Evolutionary conservation across 345 rosid genomes (phyloP), one percentile per base, ranked within the genome.

Genomic region (Rhodomyrtus tomentosa): DNA sequence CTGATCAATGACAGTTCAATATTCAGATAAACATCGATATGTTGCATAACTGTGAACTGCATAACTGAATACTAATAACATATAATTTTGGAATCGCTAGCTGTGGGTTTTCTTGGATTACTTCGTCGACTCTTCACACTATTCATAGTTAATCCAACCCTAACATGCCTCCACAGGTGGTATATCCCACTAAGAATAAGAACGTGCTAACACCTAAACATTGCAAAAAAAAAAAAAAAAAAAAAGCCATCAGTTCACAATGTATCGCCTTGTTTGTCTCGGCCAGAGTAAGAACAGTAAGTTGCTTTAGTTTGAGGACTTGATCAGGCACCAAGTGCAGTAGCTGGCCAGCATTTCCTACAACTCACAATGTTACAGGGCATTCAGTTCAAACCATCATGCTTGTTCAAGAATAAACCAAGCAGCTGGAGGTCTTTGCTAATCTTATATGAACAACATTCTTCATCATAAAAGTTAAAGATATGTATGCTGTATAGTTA

Each of bases 201-300:
- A 36, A 18, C 5, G 25, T 0, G 3, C 13, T 10, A 20, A 68
- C 79, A 36, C 59, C 53, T 32, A 36, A 53, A 52, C 16, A 52
- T 81, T n/a, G 36, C 40, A n/a, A n/a, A n/a, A n/a, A n/a, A n/a
- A n/a, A n/a, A n/a, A n/a, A n/a, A n/a, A n/a, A n/a, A n/a, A n/a
- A 81, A 55, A 38, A 14, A 52, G 38, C 45, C 40, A 29, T 50
- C 55, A 52, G 12, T 52, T 81, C 83, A 29, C 14, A 2, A 51
- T 29, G n/a, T 5, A 52, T 15, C 25, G 95, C 99, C 99, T 97
- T 95, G 85, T 91, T 93, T 38, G 94, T 91, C 90, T 94, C 99
- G 24, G 99, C 99, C 58, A 95, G 94, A 58, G 98, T 93, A 84
- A 97, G 99, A 55, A 97, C 94, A 82, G 99, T 95, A 49, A 97